Evolutionary conservation across 306 rosid species (phyloP), one percentile per base, ranked within the genome.

Genomic region (Casuarina glauca): DNA sequence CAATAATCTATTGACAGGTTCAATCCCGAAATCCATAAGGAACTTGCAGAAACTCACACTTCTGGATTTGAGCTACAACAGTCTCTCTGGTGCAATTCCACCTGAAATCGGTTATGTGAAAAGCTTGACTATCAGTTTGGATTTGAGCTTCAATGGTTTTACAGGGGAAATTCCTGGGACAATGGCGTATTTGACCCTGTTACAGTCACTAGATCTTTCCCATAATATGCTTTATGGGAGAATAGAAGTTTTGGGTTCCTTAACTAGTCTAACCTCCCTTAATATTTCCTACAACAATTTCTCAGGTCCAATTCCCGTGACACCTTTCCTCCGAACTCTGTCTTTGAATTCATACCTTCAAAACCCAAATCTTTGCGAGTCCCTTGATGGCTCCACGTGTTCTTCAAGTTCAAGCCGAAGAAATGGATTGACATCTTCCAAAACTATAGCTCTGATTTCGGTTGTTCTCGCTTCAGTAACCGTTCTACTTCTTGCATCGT

Each of bases 81-180:
- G 75, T 80, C 88, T 96, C 79, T 91, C 96, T 66, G 97, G 98
- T 62, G 57, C 70, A 16, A 88, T 96, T 64, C 98, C 96, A 26
- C 50, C 86, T 13, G 97, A 93, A 79, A 85, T 96, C 72, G 96
- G 98, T 72, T 78, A 82, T 67, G 81, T 93, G 55, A 93, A 91
- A 83, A 96, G 99, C 91, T 87, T 96, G 87, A 87, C 93, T 35
- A 93, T 96, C 74, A 86, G 94, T 89, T 84, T 96, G 85, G 97
- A 93, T 83, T 85, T 96, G 85, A 93, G 94, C 82, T 90, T 85
- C 41, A 96, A 96, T 57, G 73, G 83, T 13, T 86, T 96, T 19
- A 85, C 82, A 0, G 99, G 99, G 81, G 89, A 87, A 90, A 85
- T 96, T 44, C 99, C 99, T 0, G 91, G 88, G 49, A 84, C 91